Base-by-base conservation (phyloP, 768 basidiomycete species). In the Suillus plorans region DNA sequence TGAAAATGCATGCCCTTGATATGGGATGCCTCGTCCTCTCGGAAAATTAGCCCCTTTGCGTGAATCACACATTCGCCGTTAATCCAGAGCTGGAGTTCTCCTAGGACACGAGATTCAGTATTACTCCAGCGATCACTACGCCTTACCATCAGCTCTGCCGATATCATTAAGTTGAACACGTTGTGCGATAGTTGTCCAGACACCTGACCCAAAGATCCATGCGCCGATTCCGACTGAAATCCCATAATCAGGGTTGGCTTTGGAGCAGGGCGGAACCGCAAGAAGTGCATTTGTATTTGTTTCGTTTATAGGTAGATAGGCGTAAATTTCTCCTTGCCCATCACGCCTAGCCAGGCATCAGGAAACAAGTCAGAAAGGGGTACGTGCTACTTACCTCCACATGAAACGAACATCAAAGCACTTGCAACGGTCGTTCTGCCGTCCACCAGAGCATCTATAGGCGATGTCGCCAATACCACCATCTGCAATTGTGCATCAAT, bases 1-100 rank as follows among this genome's bases (percentile, higher is more conserved):
- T 91, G 85, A 60, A 89, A 85, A 72, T 90, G 89, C 72, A 89
- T 84, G 9, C 91, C 91, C 63, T 85, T 86, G 62, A 92, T 84
- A 61, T 80, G 2, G 77, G 79, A 8, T 68, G 72, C n/a, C 22
- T 70, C 68, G 2, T 70, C 56, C 31, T 72, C 69, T 70, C 87
- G 80, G 5, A 91, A 70, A 5, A 78, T 73, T 1, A 94, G 72
- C 0, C 84, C 84, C 1, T 72, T 69, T 2, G 83, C 78, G n/a
- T 68, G 70, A 9, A 92, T 84, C 4, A 87, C 86, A 2, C 81
- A 82, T 12, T 72, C 67, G 0, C 89, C 91, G 67, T 92, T 84
- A 9, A 90, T 79, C 79, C 81, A 89, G 1, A 92, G 67, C 63
- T 90, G 80, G 7, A 91, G 75, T 71, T 89, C 86, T n/a, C 89